Conservation (phyloP, 306 rosid genomes). For the Glycine latifolia region DNA sequence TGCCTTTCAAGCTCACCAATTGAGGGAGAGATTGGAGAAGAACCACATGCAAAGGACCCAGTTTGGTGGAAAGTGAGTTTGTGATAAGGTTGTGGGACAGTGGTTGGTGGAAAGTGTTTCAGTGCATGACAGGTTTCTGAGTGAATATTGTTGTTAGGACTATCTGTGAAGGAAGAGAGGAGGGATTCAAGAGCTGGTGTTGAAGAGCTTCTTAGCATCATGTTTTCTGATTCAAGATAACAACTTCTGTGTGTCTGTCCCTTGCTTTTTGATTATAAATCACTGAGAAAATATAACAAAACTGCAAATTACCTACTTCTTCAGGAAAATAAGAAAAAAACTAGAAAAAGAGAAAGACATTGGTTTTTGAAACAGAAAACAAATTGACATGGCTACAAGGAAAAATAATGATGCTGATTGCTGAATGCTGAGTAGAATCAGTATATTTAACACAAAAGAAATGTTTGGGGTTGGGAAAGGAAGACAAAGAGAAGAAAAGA, state of each 20-base stretch:
- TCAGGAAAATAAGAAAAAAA: background rate
- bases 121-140: slow-evolving; percentile 46
- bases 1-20: slow-evolving; percentile 51
- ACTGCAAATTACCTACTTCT: background rate
- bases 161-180: slow-evolving; percentile 62
- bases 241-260: slow-evolving; percentile 28
- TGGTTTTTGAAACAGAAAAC: background rate
- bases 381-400: slow-evolving; percentile 3
- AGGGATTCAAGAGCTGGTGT: slow-evolving; percentile 92
- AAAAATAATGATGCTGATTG: background rate
- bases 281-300: slow-evolving; percentile 5
- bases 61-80: slow-evolving; percentile 51
- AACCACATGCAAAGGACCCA: slow-evolving; percentile 53
- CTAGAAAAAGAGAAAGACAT: background rate
- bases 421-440: too few relatives aligned
- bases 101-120: slow-evolving; percentile 56
- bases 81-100: slow-evolving; percentile 37
- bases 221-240: slow-evolving; percentile 42
- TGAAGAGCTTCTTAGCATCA: slow-evolving; percentile 91
- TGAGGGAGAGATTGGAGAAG: slow-evolving; percentile 86
- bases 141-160: slow-evolving; percentile 57
- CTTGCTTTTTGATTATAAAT: background rate
- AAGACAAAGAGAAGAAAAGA: slow-evolving; percentile 11
- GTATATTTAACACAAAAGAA: background rate
- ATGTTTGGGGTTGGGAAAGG: background rate